phyloP scores from a whole-genome alignment of 306 rosid genomes.

The Corylus heterophylla region DNA sequence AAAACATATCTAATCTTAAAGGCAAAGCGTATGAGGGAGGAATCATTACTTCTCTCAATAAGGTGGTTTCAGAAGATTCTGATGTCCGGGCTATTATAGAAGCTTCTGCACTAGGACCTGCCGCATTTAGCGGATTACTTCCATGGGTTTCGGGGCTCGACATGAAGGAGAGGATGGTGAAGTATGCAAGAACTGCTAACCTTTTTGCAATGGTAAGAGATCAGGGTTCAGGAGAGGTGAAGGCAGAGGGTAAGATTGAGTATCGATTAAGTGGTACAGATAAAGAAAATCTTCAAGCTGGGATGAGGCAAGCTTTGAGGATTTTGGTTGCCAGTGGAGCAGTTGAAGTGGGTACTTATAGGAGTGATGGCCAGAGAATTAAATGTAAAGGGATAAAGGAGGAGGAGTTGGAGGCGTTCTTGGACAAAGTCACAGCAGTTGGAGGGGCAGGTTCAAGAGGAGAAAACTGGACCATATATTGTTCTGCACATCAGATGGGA shows the following conservation, averaged over 20 bases:
- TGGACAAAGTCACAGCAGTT: slow-evolving; percentile 50
- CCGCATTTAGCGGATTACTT: slow-evolving; percentile 53
- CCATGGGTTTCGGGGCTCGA: slow-evolving; percentile 84
- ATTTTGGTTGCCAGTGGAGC: slow-evolving; percentile 91
- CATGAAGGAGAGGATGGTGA: slow-evolving; percentile 63
- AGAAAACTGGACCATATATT: slow-evolving; percentile 61
- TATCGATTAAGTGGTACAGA: slow-evolving; percentile 57
- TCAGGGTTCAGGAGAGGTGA: slow-evolving; percentile 78
- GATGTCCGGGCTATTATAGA: slow-evolving; percentile 57
- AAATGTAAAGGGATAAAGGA: slow-evolving; percentile 58
- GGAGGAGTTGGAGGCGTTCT: slow-evolving; percentile 68
- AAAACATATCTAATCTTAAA: slow-evolving; percentile 39
- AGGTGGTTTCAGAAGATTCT: slow-evolving; percentile 47
- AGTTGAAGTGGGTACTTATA: slow-evolving; percentile 83
- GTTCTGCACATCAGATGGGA: slow-evolving; percentile 81
- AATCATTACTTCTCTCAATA: slow-evolving; percentile 77
- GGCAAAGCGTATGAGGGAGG: slow-evolving; percentile 75
- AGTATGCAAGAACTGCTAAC: slow-evolving; percentile 69
- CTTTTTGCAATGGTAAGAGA: slow-evolving; percentile 74
- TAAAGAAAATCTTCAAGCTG: slow-evolving; percentile 59
- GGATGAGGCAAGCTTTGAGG: slow-evolving; percentile 70
- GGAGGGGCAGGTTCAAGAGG: slow-evolving; percentile 66
- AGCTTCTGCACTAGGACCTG: slow-evolving; percentile 75
- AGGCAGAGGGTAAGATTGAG: slow-evolving; percentile 42
- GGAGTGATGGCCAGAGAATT: slow-evolving; percentile 86